Evolutionary conservation across 2,329 filamentous ascomycete species (phyloP).

Genomic region (Dryadomyces quercus-mongolicae): DNA sequence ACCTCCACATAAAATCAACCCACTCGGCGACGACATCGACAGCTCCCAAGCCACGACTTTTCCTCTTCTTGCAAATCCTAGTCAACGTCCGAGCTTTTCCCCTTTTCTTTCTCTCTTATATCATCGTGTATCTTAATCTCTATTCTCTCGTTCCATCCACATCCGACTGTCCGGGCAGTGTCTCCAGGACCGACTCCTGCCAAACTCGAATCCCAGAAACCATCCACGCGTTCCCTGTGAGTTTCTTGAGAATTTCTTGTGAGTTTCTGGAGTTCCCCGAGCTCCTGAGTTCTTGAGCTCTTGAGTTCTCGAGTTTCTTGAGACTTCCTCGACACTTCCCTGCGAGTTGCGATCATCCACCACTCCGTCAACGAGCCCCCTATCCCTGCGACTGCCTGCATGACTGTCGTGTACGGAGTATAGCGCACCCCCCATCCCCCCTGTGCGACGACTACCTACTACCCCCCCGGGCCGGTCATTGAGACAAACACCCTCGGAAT

Average conservation of each 20-base stretch:
- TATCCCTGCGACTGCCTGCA: constrained; percentile 1
- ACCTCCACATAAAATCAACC: background rate
- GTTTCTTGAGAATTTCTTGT: no score
- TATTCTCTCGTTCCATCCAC: background rate
- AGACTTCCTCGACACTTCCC: background rate
- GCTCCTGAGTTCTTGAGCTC: no score
- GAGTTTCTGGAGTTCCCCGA: no score
- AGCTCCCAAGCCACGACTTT: background rate
- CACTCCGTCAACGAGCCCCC: background rate
- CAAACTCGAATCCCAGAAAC: constrained; percentile 4
- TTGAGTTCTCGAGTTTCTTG: no score
- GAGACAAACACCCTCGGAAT: background rate
- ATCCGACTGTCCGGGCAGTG: background rate
- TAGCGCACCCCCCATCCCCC: background rate
- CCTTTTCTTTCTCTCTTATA: background rate
- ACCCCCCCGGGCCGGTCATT: background rate
- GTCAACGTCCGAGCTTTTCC: background rate
- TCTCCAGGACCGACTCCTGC: background rate
- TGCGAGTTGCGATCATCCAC: background rate
- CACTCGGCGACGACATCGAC: background rate
- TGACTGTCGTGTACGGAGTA: background rate
- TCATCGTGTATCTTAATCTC: background rate
- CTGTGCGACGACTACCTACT: background rate
- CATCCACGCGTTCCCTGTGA: background rate
- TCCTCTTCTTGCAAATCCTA: background rate